These are phyloP conservation scores for Phytopythium delawarense DNA, from an alignment of 352 stramenopile genomes.

Conservation along the genomic window DNA sequence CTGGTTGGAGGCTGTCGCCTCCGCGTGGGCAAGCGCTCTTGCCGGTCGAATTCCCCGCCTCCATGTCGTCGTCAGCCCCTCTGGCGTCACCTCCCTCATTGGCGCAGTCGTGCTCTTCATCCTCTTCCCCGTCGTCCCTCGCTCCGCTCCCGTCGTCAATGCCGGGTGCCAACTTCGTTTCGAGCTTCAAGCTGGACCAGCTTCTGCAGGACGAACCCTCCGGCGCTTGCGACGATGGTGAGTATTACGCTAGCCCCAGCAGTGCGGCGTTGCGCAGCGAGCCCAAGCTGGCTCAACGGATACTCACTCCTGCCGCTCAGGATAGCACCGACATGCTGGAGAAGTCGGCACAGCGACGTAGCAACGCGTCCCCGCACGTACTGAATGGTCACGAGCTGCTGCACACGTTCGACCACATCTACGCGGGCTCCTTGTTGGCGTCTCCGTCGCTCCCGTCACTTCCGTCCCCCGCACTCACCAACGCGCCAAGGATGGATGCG, in stretches of 20 bases:
- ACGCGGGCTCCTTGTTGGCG: background rate
- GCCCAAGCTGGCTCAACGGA: background rate
- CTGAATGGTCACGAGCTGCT: slow-evolving; percentile 5
- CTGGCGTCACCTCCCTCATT: background rate
- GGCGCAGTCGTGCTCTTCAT: background rate
- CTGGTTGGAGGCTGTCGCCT: slow-evolving; percentile 2
- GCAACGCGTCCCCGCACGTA: background rate
- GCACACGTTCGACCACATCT: slow-evolving; percentile 6
- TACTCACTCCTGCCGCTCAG: background rate
- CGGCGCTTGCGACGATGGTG: slow-evolving; percentile 21
- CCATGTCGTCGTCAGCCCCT: slow-evolving; percentile 15
- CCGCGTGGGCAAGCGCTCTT: slow-evolving; percentile 12
- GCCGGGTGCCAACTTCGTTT: background rate
- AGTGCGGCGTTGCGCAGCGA: slow-evolving; percentile 4
- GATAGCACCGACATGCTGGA: background rate
- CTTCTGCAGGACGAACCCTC: slow-evolving; percentile 54
- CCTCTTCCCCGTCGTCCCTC: slow-evolving; percentile 12
- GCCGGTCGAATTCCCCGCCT: slow-evolving; percentile 25
- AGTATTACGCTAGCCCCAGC: slow-evolving; percentile 50
- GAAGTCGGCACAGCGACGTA: background rate
- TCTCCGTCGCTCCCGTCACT: background rate
- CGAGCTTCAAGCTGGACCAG: slow-evolving; percentile 41
- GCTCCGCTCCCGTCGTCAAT: background rate
- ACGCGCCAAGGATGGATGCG: background rate
- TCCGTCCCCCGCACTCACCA: background rate